Percentiles rank a stretch among this genome's conserved stretches.
These are phyloP conservation scores for Coccomyxa subellipsoidea DNA, from an alignment of 163 green algal species.

Conservation along the genomic window DNA sequence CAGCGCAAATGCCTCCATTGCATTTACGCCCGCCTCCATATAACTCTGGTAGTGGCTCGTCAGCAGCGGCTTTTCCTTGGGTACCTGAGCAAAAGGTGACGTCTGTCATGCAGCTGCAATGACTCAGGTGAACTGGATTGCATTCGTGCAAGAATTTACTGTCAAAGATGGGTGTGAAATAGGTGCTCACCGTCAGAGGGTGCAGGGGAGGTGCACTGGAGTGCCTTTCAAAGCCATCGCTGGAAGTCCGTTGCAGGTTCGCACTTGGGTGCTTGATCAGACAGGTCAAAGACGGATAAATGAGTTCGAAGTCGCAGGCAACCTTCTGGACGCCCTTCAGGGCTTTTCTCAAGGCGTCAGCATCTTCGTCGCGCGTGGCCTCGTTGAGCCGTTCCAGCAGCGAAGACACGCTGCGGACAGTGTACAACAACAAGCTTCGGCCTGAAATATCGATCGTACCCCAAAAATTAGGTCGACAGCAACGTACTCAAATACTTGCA, in stretches of 20 bases:
- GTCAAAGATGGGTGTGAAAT: not conserved
- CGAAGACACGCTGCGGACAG: not conserved
- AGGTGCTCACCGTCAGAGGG: no score
- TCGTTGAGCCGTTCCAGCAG: not conserved
- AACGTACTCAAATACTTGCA: not conserved
- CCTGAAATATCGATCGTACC: not conserved
- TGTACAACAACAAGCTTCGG: not conserved
- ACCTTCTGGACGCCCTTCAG: not conserved
- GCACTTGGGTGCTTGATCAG: not conserved
- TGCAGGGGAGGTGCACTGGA: not conserved
- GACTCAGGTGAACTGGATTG: not conserved
- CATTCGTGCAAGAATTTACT: not conserved
- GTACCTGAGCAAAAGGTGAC: not conserved
- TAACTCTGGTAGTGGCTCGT: not conserved
- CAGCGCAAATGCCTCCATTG: not conserved
- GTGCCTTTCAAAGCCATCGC: not conserved
- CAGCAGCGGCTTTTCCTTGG: not conserved
- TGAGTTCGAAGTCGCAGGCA: not conserved
- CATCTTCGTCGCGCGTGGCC: not conserved
- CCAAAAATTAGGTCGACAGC: not conserved
- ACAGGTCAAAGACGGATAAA: not conserved
- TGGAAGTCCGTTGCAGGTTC: not conserved
- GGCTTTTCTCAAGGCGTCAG: not conserved
- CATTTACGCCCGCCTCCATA: not conserved
- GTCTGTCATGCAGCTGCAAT: not conserved